Base-by-base conservation (phyloP, 2,329 filamentous ascomycete genomes). In the Colletotrichum falcatum region DNA sequence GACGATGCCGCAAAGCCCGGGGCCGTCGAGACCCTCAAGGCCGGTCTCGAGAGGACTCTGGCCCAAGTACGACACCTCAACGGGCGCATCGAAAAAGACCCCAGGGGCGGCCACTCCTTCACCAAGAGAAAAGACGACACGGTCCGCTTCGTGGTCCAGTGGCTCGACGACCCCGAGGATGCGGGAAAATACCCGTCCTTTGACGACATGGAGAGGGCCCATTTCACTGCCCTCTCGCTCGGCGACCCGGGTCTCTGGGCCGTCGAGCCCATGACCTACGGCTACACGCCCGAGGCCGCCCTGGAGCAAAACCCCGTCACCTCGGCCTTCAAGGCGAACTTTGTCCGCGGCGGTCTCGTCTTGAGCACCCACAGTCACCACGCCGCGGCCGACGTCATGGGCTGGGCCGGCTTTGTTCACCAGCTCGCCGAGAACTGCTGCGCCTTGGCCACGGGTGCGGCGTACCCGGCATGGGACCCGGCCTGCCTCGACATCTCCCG, bases 371-470 rank as follows among this genome's bases (percentile, higher is more conserved):
- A 84, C 49, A 74, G 77, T 60, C 83, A 85, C 54, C 83, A 85
- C 66, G 85, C 81, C 58, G 72, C 79, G 51, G 82, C 81, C 67
- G 82, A 85, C 70, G 74, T 83, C 0, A 83, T 82, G 78, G 82
- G 81, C 4, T 84, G 82, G 81, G 77, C 78, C 0, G 76, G 76
- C 6, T 78, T 81, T 26, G 73, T 76, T 0, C 77, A 79, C 23
- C 81, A 84, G 74, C 78, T 84, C 4, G 82, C 82, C 8, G 82
- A 84, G 51, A 83, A 84, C 66, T 85, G 82, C 73, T 72, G 74
- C 48, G 78, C 82, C 4, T 73, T 79, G 18, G 30, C 75, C 20
- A 76, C 80, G 37, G 46, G 74, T 0, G 77, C 78, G 0, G n/a
- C 75, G 0, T 78, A 77, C 14, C 81, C 82, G 0, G 7, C 70